Conservation (phyloP, 169 alveolate genomes). For the Babesia bovis region DNA sequence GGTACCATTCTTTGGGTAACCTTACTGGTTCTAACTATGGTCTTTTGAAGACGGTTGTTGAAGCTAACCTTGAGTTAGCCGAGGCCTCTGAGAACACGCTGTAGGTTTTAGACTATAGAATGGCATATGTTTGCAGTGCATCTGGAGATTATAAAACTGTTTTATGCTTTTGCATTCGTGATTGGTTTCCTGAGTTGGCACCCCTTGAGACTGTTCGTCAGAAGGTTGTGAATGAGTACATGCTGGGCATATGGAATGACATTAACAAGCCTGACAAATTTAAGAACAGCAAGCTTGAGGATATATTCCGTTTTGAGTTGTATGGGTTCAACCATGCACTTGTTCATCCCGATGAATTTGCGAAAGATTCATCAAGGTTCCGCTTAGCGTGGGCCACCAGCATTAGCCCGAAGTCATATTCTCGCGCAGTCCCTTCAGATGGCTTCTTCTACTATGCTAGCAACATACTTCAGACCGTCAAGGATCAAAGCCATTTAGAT, state of each 20-base stretch:
- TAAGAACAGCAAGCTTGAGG: constrained; percentile 36
- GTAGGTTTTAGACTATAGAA: constrained; percentile 17
- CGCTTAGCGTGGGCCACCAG: constrained; percentile 66
- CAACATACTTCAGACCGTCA: constrained; percentile 77
- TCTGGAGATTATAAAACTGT: constrained; percentile 36
- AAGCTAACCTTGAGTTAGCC: constrained; percentile 82
- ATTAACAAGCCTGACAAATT: constrained; percentile 71
- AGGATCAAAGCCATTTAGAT: constrained; percentile 82
- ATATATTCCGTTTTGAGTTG: constrained; percentile 70
- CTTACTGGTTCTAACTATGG: constrained; percentile 87
- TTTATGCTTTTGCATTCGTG: constrained; percentile 73
- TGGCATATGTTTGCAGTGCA: constrained; percentile 2
- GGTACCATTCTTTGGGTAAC: constrained; percentile 86
- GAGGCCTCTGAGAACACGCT: constrained; percentile 38
- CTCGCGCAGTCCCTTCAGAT: constrained; percentile 85
- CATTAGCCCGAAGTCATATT: constrained; percentile 76
- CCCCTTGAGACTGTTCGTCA: constrained; percentile 72
- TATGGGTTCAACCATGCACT: constrained; percentile 80
- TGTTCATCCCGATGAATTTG: constrained; percentile 72
- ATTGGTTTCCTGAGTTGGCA: constrained; percentile 79
- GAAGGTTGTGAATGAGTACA: constrained; percentile 73
- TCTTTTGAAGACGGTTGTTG: constrained; percentile 85
- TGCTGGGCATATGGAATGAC: constrained; percentile 80
- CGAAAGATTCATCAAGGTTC: constrained; percentile 66
- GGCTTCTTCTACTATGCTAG: constrained; percentile 81